Evolutionary conservation across 1,139 yeast genomes (phyloP).

Genomic region (Candida frijolesensis): DNA sequence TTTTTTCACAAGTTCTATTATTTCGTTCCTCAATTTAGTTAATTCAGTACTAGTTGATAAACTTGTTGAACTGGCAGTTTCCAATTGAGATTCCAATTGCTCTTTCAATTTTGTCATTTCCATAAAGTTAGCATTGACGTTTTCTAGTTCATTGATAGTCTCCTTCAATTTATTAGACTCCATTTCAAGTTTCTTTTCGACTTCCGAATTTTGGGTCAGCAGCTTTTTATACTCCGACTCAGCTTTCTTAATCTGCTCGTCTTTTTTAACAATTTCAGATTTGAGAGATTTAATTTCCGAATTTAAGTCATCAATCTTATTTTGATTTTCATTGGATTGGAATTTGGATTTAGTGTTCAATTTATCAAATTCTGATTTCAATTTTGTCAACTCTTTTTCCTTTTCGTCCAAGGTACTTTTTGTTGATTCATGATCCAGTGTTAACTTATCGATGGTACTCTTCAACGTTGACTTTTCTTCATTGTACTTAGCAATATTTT

Average conservation of each 20-base stretch:
- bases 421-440: not conserved
- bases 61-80: slow-evolving; percentile 1
- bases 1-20: slow-evolving; percentile 14
- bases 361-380: slow-evolving; percentile 7
- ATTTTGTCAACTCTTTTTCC: slow-evolving; percentile 1
- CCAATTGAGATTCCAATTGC: slow-evolving; percentile 8
- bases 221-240: slow-evolving; percentile 1
- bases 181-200: not conserved
- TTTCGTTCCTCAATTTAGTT: slow-evolving; percentile 16
- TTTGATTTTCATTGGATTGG: not conserved
- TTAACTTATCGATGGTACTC: slow-evolving; percentile 6
- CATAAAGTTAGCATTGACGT: not conserved
- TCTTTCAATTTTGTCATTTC: slow-evolving; percentile 5
- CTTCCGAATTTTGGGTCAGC: not conserved
- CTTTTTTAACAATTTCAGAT: not conserved
- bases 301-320: slow-evolving; percentile 6
- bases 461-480: slow-evolving; percentile 10
- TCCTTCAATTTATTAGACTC: slow-evolving; percentile 3
- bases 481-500: slow-evolving; percentile 8
- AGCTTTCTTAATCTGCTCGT: not conserved
- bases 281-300: not conserved
- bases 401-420: slow-evolving; percentile 9
- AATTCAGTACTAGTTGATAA: slow-evolving; percentile 5
- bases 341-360: not conserved
- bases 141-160: not conserved